Base-by-base conservation (phyloP, 2,329 filamentous ascomycete species). In the Fusarium chuoi region DNA sequence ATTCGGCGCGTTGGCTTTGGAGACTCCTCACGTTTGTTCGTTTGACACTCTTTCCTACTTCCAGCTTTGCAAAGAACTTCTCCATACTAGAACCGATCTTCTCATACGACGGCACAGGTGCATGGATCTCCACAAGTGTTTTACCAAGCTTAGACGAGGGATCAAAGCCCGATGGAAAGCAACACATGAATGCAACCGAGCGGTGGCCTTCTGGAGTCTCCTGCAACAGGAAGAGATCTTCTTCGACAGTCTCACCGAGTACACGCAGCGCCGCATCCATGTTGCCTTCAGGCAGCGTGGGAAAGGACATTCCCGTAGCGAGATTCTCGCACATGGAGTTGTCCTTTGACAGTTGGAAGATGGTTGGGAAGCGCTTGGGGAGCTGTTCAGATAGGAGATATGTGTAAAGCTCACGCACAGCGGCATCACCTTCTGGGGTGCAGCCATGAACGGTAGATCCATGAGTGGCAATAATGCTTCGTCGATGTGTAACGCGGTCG, bases 51-150 rank as follows among this genome's bases (percentile, higher is more conserved):
- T 83, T 87, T 1, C 87, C 88, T 2, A 85, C 85, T 48, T 86
- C 81, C 1, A 89, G 58, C 54, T 82, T 84, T 6, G 77, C 74
- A 68, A 90, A 89, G 77, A 87, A 89, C 11, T 83, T 82, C 78
- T 90, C 87, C 87, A 90, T 89, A 66, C 87, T 89, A 0, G 81
- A 75, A 0, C 85, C 87, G 35, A 90, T 89, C 79, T 86, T 89
- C 22, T 88, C 84, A 62, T 89, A 89, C 2, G 82, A 81, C 1
- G 88, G 88, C 42, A 90, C 88, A 1, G 71, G 71, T 18, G 63
- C 54, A 63, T 90, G 88, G 17, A 28, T 87, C 86, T 48, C 78
- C 78, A 26, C 39, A 1, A 90, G 78, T 15, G 83, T 73, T 70
- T 84, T 83, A 6, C 86, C 87, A 35, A 90, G 78, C 78, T 89